These are phyloP conservation scores for Linum tenue DNA, from an alignment of 345 rosid genomes.

Conservation along the genomic window DNA sequence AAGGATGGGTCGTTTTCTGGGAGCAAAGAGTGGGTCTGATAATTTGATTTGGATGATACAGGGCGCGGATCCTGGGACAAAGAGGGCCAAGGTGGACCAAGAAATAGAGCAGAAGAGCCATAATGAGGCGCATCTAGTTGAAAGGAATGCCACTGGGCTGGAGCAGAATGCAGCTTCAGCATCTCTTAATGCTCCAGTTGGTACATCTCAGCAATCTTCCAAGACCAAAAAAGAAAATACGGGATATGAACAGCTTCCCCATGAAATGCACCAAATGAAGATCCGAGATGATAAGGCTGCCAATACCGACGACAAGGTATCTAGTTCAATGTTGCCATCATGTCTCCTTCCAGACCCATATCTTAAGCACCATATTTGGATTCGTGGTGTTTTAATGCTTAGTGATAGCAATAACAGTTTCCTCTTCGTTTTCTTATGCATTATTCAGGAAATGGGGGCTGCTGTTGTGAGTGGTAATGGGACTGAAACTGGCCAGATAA, in stretches of 20 bases:
- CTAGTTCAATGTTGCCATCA: background rate
- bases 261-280: slow-evolving; percentile 51
- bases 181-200: slow-evolving; percentile 42
- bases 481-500: slow-evolving; percentile 79
- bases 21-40: background rate
- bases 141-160: slow-evolving; percentile 33
- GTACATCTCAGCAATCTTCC: slow-evolving; percentile 37
- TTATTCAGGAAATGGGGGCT: slow-evolving; percentile 53
- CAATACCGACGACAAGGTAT: slow-evolving; percentile 52
- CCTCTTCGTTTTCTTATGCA: slow-evolving; percentile 1
- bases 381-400: slow-evolving; percentile 29
- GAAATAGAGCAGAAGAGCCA: slow-evolving; percentile 26
- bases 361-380: slow-evolving; percentile 44
- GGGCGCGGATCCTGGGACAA: slow-evolving; percentile 65
- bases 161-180: slow-evolving; percentile 52
- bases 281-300: slow-evolving; percentile 46
- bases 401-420: background rate
- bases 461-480: slow-evolving; percentile 63
- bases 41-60: slow-evolving; percentile 12
- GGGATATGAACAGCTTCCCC: slow-evolving; percentile 52
- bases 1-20: no score
- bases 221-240: slow-evolving; percentile 29
- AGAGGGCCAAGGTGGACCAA: slow-evolving; percentile 73
- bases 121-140: slow-evolving; percentile 34
- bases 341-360: background rate